Percentiles rank a stretch among this genome's conserved stretches.
These are phyloP conservation scores for Thraustochytrium striatum DNA, from an alignment of 352 stramenopile species.

Conservation along the genomic window DNA sequence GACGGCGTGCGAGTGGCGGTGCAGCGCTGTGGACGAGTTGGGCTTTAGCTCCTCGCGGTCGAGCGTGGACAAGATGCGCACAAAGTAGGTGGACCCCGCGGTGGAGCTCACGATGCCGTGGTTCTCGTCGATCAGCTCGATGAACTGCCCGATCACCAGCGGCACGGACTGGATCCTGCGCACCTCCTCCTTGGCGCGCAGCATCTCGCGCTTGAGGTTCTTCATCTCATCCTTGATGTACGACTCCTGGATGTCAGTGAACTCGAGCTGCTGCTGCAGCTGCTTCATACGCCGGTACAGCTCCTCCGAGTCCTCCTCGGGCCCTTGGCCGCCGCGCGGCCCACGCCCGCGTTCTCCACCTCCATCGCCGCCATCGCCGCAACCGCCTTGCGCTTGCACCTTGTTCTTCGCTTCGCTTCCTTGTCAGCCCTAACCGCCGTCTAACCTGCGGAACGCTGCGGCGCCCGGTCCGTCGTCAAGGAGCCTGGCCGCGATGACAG, in stretches of 20 bases:
- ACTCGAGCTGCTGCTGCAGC: constrained; percentile 75
- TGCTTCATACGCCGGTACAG: constrained; percentile 78
- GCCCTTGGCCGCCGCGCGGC: background rate
- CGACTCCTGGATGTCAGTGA: constrained; percentile 70
- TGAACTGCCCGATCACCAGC: constrained; percentile 99
- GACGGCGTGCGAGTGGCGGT: constrained; percentile 96
- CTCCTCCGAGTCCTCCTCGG: constrained; percentile 55
- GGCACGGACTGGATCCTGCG: constrained; percentile 99
- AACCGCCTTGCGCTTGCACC: background rate
- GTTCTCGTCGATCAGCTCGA: constrained; percentile 99
- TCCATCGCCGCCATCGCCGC: background rate
- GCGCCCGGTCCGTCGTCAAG: too few species aligned
- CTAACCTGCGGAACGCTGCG: too few species aligned
- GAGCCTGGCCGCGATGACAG: too few species aligned
- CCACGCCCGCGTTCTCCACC: background rate
- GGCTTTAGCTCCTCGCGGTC: constrained; percentile 97
- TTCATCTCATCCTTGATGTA: constrained; percentile 99
- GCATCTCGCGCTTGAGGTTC: constrained; percentile 97
- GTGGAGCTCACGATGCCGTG: constrained; percentile 93
- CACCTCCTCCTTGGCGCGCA: constrained; percentile 98
- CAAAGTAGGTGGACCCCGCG: constrained; percentile 98
- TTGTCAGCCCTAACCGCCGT: too few species aligned
- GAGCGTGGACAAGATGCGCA: constrained; percentile 95
- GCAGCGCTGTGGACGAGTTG: constrained; percentile 95
- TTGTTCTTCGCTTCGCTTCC: too few species aligned